Evolutionary conservation across 805 yeast genomes (phyloP), one percentile per base, ranked within the genome.

Genomic region (Metschnikowia kofuensis): DNA sequence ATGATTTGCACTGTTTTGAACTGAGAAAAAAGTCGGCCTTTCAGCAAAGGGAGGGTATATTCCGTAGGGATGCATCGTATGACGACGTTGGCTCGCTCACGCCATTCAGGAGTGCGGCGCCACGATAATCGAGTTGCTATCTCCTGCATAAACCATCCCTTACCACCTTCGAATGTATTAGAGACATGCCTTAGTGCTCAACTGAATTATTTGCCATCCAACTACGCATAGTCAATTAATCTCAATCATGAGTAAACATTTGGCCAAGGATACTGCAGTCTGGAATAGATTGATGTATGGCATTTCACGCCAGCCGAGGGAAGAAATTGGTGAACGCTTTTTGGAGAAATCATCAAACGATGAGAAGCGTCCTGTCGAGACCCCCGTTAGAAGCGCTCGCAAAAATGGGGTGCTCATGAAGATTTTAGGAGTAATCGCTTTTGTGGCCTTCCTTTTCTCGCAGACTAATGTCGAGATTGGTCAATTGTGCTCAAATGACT

Each of bases 221-320:
- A 21, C 21, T 21, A 21, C 21, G 21, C 21, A 21, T 21, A 21
- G 4, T 21, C 21, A 21, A 4, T 21, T 21, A 21, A 3, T 3
- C 4, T 4, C 15, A 13, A 5, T 8, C 2, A 52, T 52, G 55
- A 49, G 55, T 34, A 46, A 47, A 29, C 57, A 55, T 32, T 26
- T 51, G 35, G 55, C 57, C 8, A 44, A 49, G 28, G 61, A 57
- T 31, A 41, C 26, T 15, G 51, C 59, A 11, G 42, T 57, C 15
- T 57, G 61, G 61, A 57, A 57, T 45, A 47, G 44, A 31, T 38
- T 54, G 34, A 40, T 49, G 40, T 48, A 40, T 37, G 58, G 61
- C 15, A 14, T 8, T n/a, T 42, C 47, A 12, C 35, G 47, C 12
- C 46, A 42, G 32, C 43, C 48, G 16, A 31, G 16, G 6, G 34